A percentile compares a stretch with the other conserved stretches of the same genome.
Evolutionary conservation across 176 grass and related monocot genomes (phyloP).

Genomic region (Phyllostachys edulis): DNA sequence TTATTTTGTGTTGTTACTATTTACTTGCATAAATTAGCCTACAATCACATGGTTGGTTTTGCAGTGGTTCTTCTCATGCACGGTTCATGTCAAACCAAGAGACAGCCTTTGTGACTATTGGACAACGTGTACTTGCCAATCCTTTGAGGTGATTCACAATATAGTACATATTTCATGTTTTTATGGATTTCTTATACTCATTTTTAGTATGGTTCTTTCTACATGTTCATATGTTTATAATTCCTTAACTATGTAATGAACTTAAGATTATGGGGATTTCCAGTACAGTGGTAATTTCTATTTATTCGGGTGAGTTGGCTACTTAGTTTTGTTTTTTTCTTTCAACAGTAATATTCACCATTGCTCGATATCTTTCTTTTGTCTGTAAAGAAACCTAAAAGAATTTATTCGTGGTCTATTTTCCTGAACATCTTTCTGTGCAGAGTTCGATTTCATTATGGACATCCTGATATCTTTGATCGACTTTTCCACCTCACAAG

Average conservation of each 20-base stretch:
- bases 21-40: conserved; percentile 4
- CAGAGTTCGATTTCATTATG: conserved; percentile 95
- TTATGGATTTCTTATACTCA: background rate
- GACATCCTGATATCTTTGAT: conserved; percentile 93
- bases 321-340: background rate
- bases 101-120: conserved; percentile 98
- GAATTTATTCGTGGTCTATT: background rate
- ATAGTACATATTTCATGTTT: conserved; percentile 13
- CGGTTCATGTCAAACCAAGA: conserved; percentile 99
- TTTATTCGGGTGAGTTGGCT: conserved; percentile 15
- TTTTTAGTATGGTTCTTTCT: background rate
- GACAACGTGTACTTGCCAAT: conserved; percentile 90
- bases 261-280: no score
- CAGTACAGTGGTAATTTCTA: no score
- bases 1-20: conserved; percentile 14
- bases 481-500: conserved; percentile 91
- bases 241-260: background rate
- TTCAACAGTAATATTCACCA: background rate
- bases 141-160: conserved; percentile 79
- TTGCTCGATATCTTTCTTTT: background rate
- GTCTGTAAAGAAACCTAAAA: background rate
- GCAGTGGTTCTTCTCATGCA: conserved; percentile 97
- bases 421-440: background rate
- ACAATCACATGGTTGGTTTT: conserved; percentile 30
- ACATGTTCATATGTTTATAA: background rate